A percentile compares a stretch with the other conserved stretches of the same genome.
Conservation (phyloP, 2,329 filamentous ascomycete genomes). For the Neopestalotiopsis clavispora region DNA sequence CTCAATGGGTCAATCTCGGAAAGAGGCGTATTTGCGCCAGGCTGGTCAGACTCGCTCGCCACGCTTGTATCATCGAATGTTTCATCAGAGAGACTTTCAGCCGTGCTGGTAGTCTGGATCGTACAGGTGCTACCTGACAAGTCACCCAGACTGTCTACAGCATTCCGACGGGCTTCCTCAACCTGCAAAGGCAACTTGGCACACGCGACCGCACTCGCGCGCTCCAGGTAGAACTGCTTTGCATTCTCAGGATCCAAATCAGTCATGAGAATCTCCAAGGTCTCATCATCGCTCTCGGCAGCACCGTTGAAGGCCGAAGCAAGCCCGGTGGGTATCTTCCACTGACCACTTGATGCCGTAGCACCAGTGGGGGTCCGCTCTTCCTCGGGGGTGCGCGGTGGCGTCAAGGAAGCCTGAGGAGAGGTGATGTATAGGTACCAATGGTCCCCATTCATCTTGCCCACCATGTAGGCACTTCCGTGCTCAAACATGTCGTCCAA, state of each 20-base stretch:
- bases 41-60: slow-evolving; percentile 54
- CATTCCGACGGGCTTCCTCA: slow-evolving; percentile 64
- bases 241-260: slow-evolving; percentile 71
- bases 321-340: slow-evolving; percentile 59
- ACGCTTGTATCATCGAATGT: slow-evolving; percentile 83
- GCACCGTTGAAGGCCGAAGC: slow-evolving; percentile 42
- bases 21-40: slow-evolving; percentile 61
- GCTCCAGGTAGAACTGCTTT: slow-evolving; percentile 71
- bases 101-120: slow-evolving; percentile 43
- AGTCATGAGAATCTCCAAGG: slow-evolving; percentile 75
- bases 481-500: slow-evolving; percentile 90
- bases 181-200: slow-evolving; percentile 74
- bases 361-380: slow-evolving; percentile 39
- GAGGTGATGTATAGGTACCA: slow-evolving; percentile 98
- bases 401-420: slow-evolving; percentile 78
- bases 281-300: slow-evolving; percentile 71
- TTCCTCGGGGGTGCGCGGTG: slow-evolving; percentile 75
- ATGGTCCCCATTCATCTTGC: slow-evolving; percentile 99
- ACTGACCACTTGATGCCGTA: slow-evolving; percentile 47
- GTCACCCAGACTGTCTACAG: slow-evolving; percentile 62
- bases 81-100: slow-evolving; percentile 54
- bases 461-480: slow-evolving; percentile 98
- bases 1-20: slow-evolving; percentile 70
- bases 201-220: slow-evolving; percentile 89
- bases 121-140: slow-evolving; percentile 54